Percentiles rank a stretch among this genome's conserved stretches.
Conservation (phyloP, 2,329 filamentous ascomycete species). For the Cladosporium sp. region DNA sequence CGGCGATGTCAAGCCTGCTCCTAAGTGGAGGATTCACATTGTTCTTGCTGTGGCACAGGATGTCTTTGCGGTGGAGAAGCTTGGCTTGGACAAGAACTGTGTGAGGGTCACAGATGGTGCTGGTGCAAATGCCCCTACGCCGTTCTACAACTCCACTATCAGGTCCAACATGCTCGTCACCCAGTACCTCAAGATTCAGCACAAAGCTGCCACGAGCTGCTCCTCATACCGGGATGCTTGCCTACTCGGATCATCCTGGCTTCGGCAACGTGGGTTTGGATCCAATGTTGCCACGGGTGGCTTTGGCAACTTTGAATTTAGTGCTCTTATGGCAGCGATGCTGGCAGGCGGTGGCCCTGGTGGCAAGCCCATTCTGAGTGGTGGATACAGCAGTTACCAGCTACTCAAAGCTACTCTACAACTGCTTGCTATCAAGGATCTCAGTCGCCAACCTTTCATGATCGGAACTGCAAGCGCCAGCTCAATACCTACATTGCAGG, state of each 20-base stretch:
- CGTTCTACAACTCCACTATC: conserved; percentile 85
- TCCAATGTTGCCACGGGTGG: conserved; percentile 69
- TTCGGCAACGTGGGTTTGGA: conserved; percentile 79
- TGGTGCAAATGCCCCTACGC: conserved; percentile 51
- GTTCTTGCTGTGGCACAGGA: conserved; percentile 68
- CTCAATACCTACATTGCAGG: conserved; percentile 26
- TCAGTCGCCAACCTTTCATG: conserved; percentile 58
- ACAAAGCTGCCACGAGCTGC: conserved; percentile 65
- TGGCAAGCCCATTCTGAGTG: conserved; percentile 67
- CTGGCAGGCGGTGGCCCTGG: conserved; percentile 72
- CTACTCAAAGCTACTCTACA: conserved; percentile 94
- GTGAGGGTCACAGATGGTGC: conserved; percentile 54
- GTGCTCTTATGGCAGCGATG: conserved; percentile 71
- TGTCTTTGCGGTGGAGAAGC: conserved; percentile 67
- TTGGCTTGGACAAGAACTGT: conserved; percentile 65
- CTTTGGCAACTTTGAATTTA: conserved; percentile 92
- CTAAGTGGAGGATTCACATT: conserved; percentile 64
- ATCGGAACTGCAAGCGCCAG: conserved; percentile 37
- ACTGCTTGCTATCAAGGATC: conserved; percentile 70
- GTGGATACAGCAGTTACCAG: conserved; percentile 83
- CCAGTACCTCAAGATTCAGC: conserved; percentile 70
- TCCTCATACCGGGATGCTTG: conserved; percentile 77
- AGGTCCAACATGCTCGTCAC: conserved; percentile 72
- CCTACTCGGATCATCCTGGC: conserved; percentile 80
- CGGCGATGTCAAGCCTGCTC: conserved; percentile 21